Conservation (phyloP, 306 rosid genomes). For the Dalbergia cultrata region DNA sequence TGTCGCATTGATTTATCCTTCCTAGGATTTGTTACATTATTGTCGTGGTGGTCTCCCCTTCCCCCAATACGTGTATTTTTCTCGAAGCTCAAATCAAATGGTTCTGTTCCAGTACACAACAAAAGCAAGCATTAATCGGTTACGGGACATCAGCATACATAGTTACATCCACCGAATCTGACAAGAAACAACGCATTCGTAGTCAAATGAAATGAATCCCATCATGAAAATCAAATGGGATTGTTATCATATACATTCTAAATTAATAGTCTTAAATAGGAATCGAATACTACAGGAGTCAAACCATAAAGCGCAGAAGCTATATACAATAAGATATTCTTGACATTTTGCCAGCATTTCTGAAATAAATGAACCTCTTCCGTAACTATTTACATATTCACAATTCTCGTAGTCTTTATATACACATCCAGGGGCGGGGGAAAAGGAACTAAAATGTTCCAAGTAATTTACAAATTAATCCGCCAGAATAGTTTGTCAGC, state of each 20-base stretch:
- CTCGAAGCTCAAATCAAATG: too few species aligned
- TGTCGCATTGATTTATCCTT: too few species aligned
- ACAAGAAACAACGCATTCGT: too few species aligned
- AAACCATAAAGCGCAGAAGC: constrained; percentile 1
- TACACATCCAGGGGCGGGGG: background rate
- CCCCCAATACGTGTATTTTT: too few species aligned
- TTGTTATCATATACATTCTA: background rate
- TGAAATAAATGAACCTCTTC: constrained; percentile 26
- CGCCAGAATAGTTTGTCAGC: constrained; percentile 31
- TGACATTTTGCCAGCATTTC: background rate
- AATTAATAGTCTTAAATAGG: background rate
- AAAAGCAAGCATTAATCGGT: too few species aligned
- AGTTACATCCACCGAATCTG: too few species aligned
- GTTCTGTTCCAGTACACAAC: too few species aligned
- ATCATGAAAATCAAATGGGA: too few species aligned
- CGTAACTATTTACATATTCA: constrained; percentile 45
- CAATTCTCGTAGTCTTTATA: constrained; percentile 22
- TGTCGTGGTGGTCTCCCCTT: too few species aligned
- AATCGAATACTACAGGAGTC: background rate
- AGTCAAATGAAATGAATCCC: too few species aligned
- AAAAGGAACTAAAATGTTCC: constrained; percentile 31
- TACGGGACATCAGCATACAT: too few species aligned
- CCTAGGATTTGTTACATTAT: too few species aligned
- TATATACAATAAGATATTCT: background rate
- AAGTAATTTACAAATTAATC: constrained; percentile 11